Evolutionary conservation across 179 eudicot species (phyloP).

Genomic region (Corrigiola litoralis): DNA sequence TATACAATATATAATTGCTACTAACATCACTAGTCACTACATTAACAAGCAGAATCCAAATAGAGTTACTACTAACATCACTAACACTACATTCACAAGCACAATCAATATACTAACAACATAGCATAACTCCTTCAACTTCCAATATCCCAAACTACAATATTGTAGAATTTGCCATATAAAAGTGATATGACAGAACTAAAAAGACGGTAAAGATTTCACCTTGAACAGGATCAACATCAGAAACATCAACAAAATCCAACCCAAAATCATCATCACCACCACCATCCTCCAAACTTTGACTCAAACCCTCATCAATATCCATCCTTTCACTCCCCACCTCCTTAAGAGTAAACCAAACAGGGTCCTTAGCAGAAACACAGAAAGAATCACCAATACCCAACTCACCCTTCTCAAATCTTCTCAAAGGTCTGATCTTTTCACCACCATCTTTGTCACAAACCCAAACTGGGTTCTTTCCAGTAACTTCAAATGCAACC

Average conservation of each 20-base stretch:
- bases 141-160: too few species aligned
- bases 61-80: too few species aligned
- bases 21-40: too few species aligned
- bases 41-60: too few species aligned
- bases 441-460: conserved; percentile 1
- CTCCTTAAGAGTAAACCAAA: conserved; percentile 51
- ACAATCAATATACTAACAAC: too few species aligned
- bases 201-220: conserved; percentile 14
- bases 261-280: conserved; percentile 37
- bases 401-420: conserved; percentile 51
- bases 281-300: conserved; percentile 30
- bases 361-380: conserved; percentile 49
- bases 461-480: conserved; percentile 79
- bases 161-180: too few species aligned
- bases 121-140: too few species aligned
- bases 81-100: too few species aligned
- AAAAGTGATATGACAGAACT: not conserved
- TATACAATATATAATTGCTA: too few species aligned
- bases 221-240: conserved; percentile 75
- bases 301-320: conserved; percentile 37
- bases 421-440: conserved; percentile 45
- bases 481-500: conserved; percentile 57
- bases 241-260: conserved; percentile 43
- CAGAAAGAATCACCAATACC: conserved; percentile 57
- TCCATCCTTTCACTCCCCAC: conserved; percentile 10